Evolutionary conservation across 306 rosid species (phyloP), one percentile per base, ranked within the genome.

Genomic region (Cucurbita pepo): DNA sequence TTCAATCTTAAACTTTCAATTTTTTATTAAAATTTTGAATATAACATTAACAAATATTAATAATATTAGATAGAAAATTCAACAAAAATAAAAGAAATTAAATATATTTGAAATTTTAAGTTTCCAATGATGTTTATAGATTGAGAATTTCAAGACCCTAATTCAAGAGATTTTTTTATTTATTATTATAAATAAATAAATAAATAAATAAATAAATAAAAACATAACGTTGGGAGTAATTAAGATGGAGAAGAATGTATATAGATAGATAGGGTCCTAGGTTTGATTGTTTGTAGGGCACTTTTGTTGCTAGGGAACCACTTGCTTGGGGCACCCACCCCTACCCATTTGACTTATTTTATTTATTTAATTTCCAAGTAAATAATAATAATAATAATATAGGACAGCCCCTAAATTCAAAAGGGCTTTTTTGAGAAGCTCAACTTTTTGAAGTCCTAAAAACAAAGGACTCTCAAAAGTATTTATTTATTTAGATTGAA

Each of bases 251-350:
- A 43, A 66, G 55, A 66, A 66, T 66, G 5, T 19, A 47, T 40
- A 7, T 40, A 5, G 8, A 30, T 30, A 30, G 34, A 30, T 50
- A 48, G 73, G 73, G 73, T 69, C 22, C 22, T 48, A 48, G 73
- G 73, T 25, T 22, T 69, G 41, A 69, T 69, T 69, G 73, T 69
- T 69, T 69, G 73, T 69, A 47, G 73, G 73, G 73, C 73, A 69
- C 73, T 48, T 69, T 69, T 69, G 58, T 69, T 47, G 25, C 58
- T 21, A 67, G 55, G 56, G 72, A 67, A 45, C 2, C 72, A 45
- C 30, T 18, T 63, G 54, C 54, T 45, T 66, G 40, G 72, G 56
- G 72, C 71, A 64, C 4, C 10, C 56, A 45, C 11, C 72, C 72
- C 55, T 44, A 45, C 13, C 30, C 43, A 47, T 69, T 69, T 69